Evolutionary conservation across 2,329 filamentous ascomycete species (phyloP), one percentile per base, ranked within the genome.

Genomic region (Diaporthe helianthi): DNA sequence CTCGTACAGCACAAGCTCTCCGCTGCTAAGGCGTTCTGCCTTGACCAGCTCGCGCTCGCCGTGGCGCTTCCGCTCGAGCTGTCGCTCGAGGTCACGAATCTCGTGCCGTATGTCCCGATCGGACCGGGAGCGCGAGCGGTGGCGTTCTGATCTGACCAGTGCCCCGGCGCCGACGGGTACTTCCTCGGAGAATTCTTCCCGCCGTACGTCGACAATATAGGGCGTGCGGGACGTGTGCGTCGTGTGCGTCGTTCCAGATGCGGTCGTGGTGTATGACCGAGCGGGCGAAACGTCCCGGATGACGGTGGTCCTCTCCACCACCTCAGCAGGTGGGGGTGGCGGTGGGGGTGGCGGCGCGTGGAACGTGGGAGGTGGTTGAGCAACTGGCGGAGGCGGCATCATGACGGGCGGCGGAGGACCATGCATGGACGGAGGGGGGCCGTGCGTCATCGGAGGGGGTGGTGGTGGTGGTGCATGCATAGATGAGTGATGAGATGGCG

Each of bases 11-110:
- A 92, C 84, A 41, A 93, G 77, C 73, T 89, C 85, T 55, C 87
- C 90, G 66, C 89, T 87, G 33, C 85, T 85, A 61, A 87, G 79
- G 29, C 87, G 82, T 76, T 90, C 87, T 36, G 87, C 84, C 52
- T 83, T 83, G 12, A 90, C 80, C 65, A 90, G 72, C 73, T 90
- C 83, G 51, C 85, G 61, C 72, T 78, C 76, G 63, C 76, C 41
- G 72, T 78, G 76, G 60, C 76, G 80, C 33, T 60, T 61, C 68
- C 79, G 77, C 53, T 80, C 79, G 74, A 83, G 75, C 79, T 93
- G 90, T 7, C 85, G 86, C 80, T 95, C 92, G 1, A 95, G 83
- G 1, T 87, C 86, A 15, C 86, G 86, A 69, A 94, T 93, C 76
- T 96, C 92, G 38, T 89, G 85, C 60, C 89, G 87, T 73, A 96